Conservation (phyloP, 352 stramenopile species). For the Globisporangium okanoganense region DNA sequence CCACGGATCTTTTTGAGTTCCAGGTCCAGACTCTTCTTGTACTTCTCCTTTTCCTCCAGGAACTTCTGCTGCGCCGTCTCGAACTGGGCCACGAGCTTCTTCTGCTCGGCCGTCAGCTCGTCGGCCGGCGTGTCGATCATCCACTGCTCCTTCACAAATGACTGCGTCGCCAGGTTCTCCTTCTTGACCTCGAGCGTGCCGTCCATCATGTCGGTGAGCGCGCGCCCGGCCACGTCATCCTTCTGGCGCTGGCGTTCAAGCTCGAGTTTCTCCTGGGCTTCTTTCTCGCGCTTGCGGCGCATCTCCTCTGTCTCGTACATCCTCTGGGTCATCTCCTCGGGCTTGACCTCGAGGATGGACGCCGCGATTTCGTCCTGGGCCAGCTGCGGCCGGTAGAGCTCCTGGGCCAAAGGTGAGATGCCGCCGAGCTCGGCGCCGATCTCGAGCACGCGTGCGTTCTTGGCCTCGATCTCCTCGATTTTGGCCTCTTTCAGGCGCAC, state of each 20-base stretch:
- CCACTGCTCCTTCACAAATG: constrained; percentile 79
- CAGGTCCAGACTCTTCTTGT: constrained; percentile 85
- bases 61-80: constrained; percentile 66
- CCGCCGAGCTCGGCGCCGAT: constrained; percentile 72
- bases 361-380: constrained; percentile 56
- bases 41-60: constrained; percentile 89
- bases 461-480: constrained; percentile 85
- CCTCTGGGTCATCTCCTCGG: constrained; percentile 82
- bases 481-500: constrained; percentile 71
- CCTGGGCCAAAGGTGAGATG: neutral
- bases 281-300: constrained; percentile 42
- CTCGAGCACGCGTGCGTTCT: constrained; percentile 87
- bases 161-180: constrained; percentile 58
- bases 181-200: constrained; percentile 91
- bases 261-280: constrained; percentile 29
- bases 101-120: constrained; percentile 80
- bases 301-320: constrained; percentile 79
- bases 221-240: constrained; percentile 78
- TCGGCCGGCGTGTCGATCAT: constrained; percentile 78
- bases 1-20: constrained; percentile 83
- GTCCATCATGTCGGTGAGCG: constrained; percentile 92
- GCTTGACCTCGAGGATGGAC: constrained; percentile 56
- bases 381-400: constrained; percentile 55
- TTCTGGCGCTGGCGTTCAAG: constrained; percentile 57
- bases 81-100: constrained; percentile 66